A percentile compares a stretch with the other conserved stretches of the same genome.
Conservation (phyloP, 2,329 filamentous ascomycete genomes). For the Rhinocladiella mackenziei region DNA sequence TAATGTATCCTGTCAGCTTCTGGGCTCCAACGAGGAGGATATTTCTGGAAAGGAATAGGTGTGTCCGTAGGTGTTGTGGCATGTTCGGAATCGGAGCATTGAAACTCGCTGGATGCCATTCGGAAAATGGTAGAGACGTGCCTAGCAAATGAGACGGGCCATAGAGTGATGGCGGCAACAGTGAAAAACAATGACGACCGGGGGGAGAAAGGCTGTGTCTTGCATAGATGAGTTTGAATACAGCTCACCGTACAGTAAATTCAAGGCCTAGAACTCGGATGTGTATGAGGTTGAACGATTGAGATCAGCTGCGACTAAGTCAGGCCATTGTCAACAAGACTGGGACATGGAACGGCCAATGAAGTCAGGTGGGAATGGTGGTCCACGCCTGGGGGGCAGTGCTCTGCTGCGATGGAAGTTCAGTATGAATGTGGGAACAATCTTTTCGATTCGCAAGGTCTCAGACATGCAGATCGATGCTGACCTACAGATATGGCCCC, state of each 20-base stretch:
- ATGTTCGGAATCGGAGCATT: background rate
- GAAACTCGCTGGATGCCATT: conserved; percentile 10
- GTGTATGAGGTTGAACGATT: too few relatives aligned
- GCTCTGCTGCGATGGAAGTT: conserved; percentile 11
- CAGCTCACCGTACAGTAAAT: too few relatives aligned
- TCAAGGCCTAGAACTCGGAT: too few relatives aligned
- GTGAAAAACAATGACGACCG: background rate
- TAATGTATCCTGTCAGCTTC: conserved; percentile 7
- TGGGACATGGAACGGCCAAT: conserved; percentile 7
- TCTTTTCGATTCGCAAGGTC: conserved; percentile 15
- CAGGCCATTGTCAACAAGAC: background rate
- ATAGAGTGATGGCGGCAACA: conserved; percentile 12
- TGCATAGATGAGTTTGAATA: background rate
- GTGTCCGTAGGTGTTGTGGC: conserved; percentile 11
- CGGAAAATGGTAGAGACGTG: conserved; percentile 1
- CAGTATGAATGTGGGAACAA: conserved; percentile 1
- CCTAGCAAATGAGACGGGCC: conserved; percentile 19
- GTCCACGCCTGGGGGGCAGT: conserved; percentile 6
- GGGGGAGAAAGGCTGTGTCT: conserved; percentile 1
- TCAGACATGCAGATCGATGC: conserved; percentile 10
- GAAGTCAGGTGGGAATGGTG: background rate
- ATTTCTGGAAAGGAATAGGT: background rate
- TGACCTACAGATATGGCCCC: too few relatives aligned
- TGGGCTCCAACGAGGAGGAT: conserved; percentile 9
- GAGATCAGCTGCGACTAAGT: background rate